A percentile compares a stretch with the other conserved stretches of the same genome.
Evolutionary conservation across 768 basidiomycete species (phyloP).

Genomic region (Hygrophorus pudorinus): DNA sequence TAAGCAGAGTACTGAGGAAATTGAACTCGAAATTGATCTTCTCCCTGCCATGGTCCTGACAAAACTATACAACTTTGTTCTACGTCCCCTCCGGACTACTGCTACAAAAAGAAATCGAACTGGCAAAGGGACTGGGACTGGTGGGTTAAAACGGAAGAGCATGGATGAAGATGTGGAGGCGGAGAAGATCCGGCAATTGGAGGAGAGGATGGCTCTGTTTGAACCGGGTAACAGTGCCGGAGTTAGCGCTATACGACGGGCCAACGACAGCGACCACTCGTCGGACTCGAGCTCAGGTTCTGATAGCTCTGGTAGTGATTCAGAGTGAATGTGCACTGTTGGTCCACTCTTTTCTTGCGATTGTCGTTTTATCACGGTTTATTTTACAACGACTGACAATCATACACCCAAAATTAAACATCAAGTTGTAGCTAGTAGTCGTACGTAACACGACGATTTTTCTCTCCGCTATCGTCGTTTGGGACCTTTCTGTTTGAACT

Average conservation of each 20-base stretch:
- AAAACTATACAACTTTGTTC: constrained; percentile 92
- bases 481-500: constrained; percentile 37
- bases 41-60: constrained; percentile 81
- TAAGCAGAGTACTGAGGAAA: constrained; percentile 86
- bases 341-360: constrained; percentile 11
- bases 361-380: constrained; percentile 14
- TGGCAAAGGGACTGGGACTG: constrained; percentile 79
- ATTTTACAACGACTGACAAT: too few relatives aligned
- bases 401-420: not conserved
- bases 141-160: constrained; percentile 85
- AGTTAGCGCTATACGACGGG: constrained; percentile 14
- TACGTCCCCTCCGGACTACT: constrained; percentile 65
- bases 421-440: constrained; percentile 45
- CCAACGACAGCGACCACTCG: constrained; percentile 60
- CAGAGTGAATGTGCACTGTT: constrained; percentile 42
- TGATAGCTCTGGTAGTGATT: constrained; percentile 78
- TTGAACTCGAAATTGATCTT: constrained; percentile 94
- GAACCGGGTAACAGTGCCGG: constrained; percentile 42
- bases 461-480: constrained; percentile 15
- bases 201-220: constrained; percentile 81
- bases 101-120: constrained; percentile 53
- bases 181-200: constrained; percentile 87
- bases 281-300: constrained; percentile 73
- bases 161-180: constrained; percentile 97
- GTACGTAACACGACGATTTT: constrained; percentile 14